These are phyloP conservation scores for Suhomyces sp. DNA, from an alignment of 805 yeast genomes.

Conservation along the genomic window DNA sequence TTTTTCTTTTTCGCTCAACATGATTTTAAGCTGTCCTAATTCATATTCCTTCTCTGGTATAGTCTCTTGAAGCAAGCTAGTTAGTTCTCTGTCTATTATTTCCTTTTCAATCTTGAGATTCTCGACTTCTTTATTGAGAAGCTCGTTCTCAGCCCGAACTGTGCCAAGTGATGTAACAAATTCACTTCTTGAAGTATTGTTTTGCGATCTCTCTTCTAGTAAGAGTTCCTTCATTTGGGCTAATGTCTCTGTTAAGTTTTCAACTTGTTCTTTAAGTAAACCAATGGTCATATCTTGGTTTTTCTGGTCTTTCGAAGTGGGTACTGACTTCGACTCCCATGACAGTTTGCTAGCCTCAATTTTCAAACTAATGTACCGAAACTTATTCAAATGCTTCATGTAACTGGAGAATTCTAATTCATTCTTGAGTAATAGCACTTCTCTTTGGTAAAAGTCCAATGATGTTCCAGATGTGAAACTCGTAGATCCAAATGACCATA, in stretches of 20 bases:
- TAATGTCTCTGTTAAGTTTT: no score
- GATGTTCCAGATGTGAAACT: no score
- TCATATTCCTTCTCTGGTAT: conserved; percentile 25
- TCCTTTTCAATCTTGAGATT: conserved; percentile 10
- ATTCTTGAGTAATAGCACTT: conserved; percentile 54
- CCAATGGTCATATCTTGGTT: no score
- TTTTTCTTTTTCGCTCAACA: no score
- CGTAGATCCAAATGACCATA: no score
- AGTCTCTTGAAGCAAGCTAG: conserved; percentile 13
- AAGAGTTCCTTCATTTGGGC: conserved; percentile 5
- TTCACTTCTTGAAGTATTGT: not conserved
- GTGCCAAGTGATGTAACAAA: conserved; percentile 8
- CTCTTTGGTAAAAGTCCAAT: conserved; percentile 54
- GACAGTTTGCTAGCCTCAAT: conserved; percentile 8
- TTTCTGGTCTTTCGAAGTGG: no score
- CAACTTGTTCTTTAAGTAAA: no score
- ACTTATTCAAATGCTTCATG: conserved; percentile 47
- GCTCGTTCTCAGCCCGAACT: conserved; percentile 14
- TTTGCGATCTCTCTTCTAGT: no score
- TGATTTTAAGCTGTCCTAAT: conserved; percentile 17
- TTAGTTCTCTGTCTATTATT: conserved; percentile 7
- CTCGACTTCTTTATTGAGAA: conserved; percentile 6
- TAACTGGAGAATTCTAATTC: conserved; percentile 62
- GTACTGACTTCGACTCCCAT: no score
- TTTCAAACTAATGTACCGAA: conserved; percentile 18